These are phyloP conservation scores for Microsporum ferrugineum DNA, from an alignment of 2,329 filamentous ascomycete species.

Conservation along the genomic window DNA sequence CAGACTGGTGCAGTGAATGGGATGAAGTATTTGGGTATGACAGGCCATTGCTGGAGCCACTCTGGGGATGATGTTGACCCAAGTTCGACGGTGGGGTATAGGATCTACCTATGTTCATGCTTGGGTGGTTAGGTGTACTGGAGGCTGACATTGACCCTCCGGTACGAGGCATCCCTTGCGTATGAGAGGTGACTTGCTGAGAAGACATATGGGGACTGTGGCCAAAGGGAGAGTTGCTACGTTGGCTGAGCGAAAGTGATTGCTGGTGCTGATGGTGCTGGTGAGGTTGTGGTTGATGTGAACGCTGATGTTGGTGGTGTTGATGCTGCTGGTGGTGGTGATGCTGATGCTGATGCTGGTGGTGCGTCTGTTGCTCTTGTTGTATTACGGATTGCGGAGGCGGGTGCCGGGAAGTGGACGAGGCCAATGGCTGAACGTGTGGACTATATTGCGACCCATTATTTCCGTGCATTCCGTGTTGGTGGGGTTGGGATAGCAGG, in stretches of 20 bases:
- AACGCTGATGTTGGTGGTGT: conserved; percentile 13
- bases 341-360: conserved; percentile 10
- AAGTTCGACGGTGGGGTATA: conserved; percentile 31
- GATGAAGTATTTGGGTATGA: neutral
- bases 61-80: conserved; percentile 17
- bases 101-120: conserved; percentile 23
- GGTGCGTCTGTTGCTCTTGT: conserved; percentile 7
- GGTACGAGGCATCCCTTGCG: conserved; percentile 14
- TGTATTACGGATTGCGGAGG: conserved; percentile 2
- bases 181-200: neutral
- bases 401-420: conserved; percentile 3
- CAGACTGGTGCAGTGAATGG: neutral
- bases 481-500: neutral
- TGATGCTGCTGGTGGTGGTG: conserved; percentile 13
- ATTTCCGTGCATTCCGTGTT: conserved; percentile 1
- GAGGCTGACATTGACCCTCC: conserved; percentile 11
- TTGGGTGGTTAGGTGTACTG: neutral
- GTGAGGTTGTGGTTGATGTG: conserved; percentile 25
- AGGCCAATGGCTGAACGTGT: neutral
- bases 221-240: conserved; percentile 14
- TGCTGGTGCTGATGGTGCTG: conserved; percentile 25
- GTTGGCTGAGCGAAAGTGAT: conserved; percentile 22
- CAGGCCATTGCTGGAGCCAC: neutral
- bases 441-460: neutral
- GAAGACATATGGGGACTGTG: neutral